Conservation (phyloP, 441 rosid genomes). For the Croton laevigatus region DNA sequence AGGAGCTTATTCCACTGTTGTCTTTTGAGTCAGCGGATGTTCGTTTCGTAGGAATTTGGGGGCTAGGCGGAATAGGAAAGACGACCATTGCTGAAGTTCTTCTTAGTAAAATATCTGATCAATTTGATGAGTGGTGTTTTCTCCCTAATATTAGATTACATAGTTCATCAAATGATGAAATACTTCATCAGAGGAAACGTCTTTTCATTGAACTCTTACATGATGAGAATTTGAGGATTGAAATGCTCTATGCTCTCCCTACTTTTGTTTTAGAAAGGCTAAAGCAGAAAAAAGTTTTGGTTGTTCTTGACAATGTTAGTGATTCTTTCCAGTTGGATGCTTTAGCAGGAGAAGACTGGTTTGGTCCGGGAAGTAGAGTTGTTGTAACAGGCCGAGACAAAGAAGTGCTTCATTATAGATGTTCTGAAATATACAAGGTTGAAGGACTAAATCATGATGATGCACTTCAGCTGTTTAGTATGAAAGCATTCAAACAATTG, state of each 20-base stretch:
- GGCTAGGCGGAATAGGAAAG: constrained; percentile 25
- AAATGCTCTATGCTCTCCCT: neutral
- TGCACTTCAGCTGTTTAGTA: no score
- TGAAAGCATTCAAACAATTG: no score
- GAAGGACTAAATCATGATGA: no score
- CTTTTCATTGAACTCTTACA: neutral
- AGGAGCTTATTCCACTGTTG: neutral
- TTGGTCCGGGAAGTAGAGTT: no score
- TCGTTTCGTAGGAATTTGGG: constrained; percentile 8
- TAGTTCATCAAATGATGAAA: neutral
- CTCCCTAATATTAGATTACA: neutral
- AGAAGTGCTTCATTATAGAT: no score
- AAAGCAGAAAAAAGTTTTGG: neutral
- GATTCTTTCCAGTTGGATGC: neutral
- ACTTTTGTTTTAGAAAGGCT: neutral
- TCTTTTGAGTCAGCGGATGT: neutral
- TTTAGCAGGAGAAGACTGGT: constrained; percentile 14
- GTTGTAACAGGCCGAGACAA: no score
- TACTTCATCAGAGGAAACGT: neutral
- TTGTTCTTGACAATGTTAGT: constrained; percentile 19
- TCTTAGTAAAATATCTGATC: neutral
- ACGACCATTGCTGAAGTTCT: constrained; percentile 4
- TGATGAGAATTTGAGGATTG: no score
- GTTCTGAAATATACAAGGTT: no score
- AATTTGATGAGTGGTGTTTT: neutral